Evolutionary conservation across 2,329 filamentous ascomycete species (phyloP), one percentile per base, ranked within the genome.

Genomic region (Fusarium pininemorale): DNA sequence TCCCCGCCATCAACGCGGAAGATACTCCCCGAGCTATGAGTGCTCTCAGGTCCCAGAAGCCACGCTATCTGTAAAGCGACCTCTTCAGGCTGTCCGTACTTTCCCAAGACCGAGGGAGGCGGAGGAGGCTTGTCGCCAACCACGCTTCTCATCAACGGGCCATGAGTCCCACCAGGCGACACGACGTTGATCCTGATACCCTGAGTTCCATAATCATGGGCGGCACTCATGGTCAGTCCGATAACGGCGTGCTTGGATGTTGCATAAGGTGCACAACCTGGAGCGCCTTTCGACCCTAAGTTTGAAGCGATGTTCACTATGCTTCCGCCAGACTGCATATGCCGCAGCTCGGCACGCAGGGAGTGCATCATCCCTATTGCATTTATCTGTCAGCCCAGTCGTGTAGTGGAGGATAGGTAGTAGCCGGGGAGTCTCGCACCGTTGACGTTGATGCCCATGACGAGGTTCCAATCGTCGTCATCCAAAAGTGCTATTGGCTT

Each of bases 401-500:
- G 6, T 2, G 14, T n/a, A 42, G 22, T 42, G 7, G 22, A n/a
- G 39, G 13, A 14, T 42, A 10, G 0, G 22, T 4, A 1, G 14
- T 15, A 42, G 39, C 8, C 0, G 6, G 13, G 10, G 1, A 10
- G 22, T 42, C 13, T 42, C 22, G 13, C 6, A 42, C 39, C 39
- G 39, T 41, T 41, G 8, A 41, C 39, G 39, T 41, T n/a, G 22
- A 41, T n/a, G 4, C 39, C 22, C 22, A 42, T 42, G 4, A 42
- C 39, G 22, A 42, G 39, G 22, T 42, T 42, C 22, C 22, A 42
- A 16, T 42, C 22, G 22, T 42, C 22, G 2, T 42, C 39, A 6
- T 16, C 22, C 7, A 42, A 13, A 16, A 42, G 39, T 0, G 39
- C 22, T 42, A 42, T 16, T n/a, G 39, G 39, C 39, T 42, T 42